phyloP scores from a whole-genome alignment of 2,329 filamentous ascomycete species.

The Cladosporium sp. region DNA sequence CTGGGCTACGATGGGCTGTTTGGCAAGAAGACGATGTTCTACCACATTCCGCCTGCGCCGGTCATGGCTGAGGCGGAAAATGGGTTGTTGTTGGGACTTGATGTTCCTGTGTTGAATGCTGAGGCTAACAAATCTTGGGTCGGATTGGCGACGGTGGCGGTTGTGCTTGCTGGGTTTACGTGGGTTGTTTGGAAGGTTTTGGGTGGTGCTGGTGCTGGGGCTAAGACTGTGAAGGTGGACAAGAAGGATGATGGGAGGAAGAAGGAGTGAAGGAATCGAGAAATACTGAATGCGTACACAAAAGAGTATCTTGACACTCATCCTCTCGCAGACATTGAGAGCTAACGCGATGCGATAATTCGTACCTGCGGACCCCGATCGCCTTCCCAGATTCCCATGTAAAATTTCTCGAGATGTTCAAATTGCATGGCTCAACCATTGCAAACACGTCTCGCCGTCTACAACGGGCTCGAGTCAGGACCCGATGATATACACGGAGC shows the following conservation, averaged over 20 bases:
- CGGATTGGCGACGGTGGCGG: constrained; percentile 46
- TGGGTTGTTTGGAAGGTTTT: constrained; percentile 48
- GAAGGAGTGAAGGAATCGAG: neutral
- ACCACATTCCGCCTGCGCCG: constrained; percentile 59
- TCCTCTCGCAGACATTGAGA: neutral
- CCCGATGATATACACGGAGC: neutral
- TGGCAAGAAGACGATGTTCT: constrained; percentile 75
- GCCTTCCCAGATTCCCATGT: neutral
- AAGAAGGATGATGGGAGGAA: constrained; percentile 7
- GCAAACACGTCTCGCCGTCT: neutral
- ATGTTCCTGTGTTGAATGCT: constrained; percentile 47
- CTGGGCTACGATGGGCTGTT: constrained; percentile 87
- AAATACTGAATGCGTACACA: neutral
- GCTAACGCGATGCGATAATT: neutral
- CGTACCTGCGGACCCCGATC: neutral
- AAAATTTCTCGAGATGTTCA: neutral
- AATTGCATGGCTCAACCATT: neutral
- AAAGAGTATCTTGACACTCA: neutral
- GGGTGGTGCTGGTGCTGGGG: constrained; percentile 10
- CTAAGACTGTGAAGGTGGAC: neutral
- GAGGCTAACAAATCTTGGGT: constrained; percentile 40
- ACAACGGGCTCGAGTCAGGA: neutral
- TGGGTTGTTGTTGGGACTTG: constrained; percentile 37
- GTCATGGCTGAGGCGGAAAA: constrained; percentile 2
- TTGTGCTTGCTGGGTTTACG: constrained; percentile 47